These are phyloP conservation scores for Skeletonema marinoi DNA, from an alignment of 108 stramenopile genomes.

Conservation along the genomic window DNA sequence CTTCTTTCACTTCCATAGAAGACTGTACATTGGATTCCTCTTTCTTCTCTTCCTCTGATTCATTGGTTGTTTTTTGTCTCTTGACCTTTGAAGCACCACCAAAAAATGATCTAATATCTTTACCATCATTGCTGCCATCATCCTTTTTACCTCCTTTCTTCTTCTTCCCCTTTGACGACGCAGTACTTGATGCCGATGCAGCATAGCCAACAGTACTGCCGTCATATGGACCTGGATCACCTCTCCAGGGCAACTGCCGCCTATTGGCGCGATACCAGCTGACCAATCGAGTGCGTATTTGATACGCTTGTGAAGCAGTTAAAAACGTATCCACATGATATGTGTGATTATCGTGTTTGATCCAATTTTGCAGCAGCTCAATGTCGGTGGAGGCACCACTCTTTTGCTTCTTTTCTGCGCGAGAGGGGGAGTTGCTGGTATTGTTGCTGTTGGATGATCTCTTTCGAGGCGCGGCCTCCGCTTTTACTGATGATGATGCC, in stretches of 20 bases:
- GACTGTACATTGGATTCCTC: not conserved
- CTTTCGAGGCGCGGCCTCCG: conserved; percentile 4
- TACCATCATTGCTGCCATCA: conserved; percentile 6
- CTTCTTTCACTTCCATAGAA: not conserved
- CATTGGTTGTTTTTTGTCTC: not conserved
- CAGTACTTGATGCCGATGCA: conserved; percentile 17
- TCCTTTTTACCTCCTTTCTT: conserved; percentile 10
- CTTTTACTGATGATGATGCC: not conserved
- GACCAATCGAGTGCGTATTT: conserved; percentile 73
- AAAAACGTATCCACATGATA: conserved; percentile 49
- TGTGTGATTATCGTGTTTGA: conserved; percentile 33
- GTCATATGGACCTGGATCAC: conserved; percentile 84
- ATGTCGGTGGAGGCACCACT: not conserved
- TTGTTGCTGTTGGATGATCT: not conserved
- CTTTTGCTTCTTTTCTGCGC: not conserved
- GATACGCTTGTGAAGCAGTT: conserved; percentile 37
- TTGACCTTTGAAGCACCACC: conserved; percentile 9
- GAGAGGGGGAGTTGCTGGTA: not conserved
- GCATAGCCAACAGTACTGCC: conserved; percentile 73
- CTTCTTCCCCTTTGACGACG: conserved; percentile 18
- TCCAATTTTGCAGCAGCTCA: conserved; percentile 25
- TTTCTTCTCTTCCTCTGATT: conserved; percentile 9
- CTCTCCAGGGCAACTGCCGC: conserved; percentile 96
- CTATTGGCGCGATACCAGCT: conserved; percentile 87
- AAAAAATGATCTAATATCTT: conserved; percentile 30